Evolutionary conservation across 139 green algal species (phyloP).

Genomic region (Mesotaenium endlicherianum): DNA sequence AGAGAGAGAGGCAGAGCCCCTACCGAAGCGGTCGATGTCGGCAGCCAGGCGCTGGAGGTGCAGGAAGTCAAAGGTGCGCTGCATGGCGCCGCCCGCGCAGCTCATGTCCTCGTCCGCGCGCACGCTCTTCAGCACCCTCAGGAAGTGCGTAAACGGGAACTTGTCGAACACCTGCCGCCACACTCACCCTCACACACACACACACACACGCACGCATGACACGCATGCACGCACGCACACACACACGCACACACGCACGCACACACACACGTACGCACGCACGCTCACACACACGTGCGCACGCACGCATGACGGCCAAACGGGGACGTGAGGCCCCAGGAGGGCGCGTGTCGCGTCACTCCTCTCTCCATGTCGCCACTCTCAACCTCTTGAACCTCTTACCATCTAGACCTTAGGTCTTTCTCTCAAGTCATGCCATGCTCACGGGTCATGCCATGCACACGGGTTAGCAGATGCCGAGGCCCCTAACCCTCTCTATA

Average conservation of each 20-base stretch:
- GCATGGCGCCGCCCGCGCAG: background rate
- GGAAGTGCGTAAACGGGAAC: slow-evolving; percentile 30
- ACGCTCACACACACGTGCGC: background rate
- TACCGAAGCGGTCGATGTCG: slow-evolving; percentile 16
- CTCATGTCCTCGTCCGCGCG: slow-evolving; percentile 10
- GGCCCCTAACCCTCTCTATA: no score
- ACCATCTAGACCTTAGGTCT: no score
- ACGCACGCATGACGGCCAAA: background rate
- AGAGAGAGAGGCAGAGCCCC: background rate
- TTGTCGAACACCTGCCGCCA: slow-evolving; percentile 1
- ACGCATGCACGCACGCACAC: background rate
- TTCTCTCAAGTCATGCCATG: no score
- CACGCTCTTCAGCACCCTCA: slow-evolving; percentile 12
- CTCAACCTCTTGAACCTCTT: no score
- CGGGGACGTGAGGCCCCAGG: no score
- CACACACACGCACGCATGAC: background rate
- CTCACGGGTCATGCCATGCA: no score
- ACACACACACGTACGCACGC: background rate
- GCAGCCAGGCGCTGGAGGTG: slow-evolving; percentile 37
- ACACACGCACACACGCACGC: background rate
- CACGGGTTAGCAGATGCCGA: no score
- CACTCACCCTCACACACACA: background rate
- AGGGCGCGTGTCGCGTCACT: no score
- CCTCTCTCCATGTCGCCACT: no score
- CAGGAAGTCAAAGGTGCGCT: slow-evolving; percentile 35